These are phyloP conservation scores for Malassezia caprae DNA, from an alignment of 1,284 basidiomycete species.

Conservation along the genomic window DNA sequence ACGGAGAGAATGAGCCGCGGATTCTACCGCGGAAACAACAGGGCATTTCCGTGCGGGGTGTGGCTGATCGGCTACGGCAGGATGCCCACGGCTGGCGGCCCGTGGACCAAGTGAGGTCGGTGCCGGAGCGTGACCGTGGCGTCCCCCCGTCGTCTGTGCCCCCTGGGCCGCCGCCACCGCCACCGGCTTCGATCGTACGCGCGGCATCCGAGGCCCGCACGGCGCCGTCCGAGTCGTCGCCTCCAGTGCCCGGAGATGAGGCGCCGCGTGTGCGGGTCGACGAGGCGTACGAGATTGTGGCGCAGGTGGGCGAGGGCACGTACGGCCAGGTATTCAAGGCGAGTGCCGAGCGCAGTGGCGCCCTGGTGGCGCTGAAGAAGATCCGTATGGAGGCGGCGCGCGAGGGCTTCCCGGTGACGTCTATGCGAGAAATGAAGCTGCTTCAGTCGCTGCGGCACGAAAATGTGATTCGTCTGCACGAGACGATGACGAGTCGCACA, in stretches of 20 bases:
- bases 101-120: background rate
- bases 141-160: background rate
- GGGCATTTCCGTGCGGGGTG: background rate
- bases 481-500: constrained; percentile 94
- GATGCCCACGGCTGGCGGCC: background rate
- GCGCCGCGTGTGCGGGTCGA: background rate
- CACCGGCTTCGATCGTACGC: background rate
- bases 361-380: constrained; percentile 81
- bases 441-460: constrained; percentile 78
- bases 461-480: constrained; percentile 78
- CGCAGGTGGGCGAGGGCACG: constrained; percentile 94
- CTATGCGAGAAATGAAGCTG: constrained; percentile 97
- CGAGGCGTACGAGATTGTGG: constrained; percentile 71
- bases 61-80: background rate
- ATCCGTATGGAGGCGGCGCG: constrained; percentile 96
- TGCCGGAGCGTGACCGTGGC: background rate
- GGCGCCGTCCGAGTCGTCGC: background rate
- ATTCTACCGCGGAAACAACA: background rate
- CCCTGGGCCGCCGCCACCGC: background rate
- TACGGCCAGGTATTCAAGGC: constrained; percentile 99
- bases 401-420: constrained; percentile 97
- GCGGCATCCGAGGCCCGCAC: background rate
- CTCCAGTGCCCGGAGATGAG: background rate
- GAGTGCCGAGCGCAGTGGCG: constrained; percentile 63
- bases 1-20: background rate